Percentiles rank a stretch among this genome's conserved stretches.
phyloP scores from a whole-genome alignment of 768 basidiomycete species.

The Collybia nuda region DNA sequence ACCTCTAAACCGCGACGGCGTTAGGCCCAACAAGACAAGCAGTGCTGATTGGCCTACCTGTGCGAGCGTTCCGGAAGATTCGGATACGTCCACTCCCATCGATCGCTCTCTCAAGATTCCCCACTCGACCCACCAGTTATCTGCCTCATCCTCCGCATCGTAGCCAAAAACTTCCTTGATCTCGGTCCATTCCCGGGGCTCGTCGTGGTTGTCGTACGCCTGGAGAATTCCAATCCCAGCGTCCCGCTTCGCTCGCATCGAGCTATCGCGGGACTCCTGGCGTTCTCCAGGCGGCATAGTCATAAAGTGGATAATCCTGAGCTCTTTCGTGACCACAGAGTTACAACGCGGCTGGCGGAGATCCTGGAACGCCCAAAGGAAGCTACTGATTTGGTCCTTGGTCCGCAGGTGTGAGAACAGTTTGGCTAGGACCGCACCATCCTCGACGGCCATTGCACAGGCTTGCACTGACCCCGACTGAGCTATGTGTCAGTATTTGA shows the following conservation, averaged over 20 bases:
- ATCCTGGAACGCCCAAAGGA: slow-evolving; percentile 57
- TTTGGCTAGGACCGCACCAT: slow-evolving; percentile 56
- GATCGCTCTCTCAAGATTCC: slow-evolving; percentile 43
- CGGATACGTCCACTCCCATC: slow-evolving; percentile 14
- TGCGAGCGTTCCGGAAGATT: slow-evolving; percentile 4
- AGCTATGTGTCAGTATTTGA: neutral
- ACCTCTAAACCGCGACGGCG: too few species aligned
- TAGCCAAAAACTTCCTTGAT: slow-evolving; percentile 50
- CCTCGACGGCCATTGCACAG: slow-evolving; percentile 52
- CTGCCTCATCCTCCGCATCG: slow-evolving; percentile 57
- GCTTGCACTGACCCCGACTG: slow-evolving; percentile 54
- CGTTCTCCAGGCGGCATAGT: slow-evolving; percentile 41
- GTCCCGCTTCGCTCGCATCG: slow-evolving; percentile 29
- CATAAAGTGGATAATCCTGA: slow-evolving; percentile 40
- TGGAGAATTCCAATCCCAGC: slow-evolving; percentile 18
- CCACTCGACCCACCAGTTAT: slow-evolving; percentile 62
- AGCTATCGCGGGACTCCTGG: slow-evolving; percentile 40
- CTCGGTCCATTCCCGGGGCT: slow-evolving; percentile 40
- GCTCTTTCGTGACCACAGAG: slow-evolving; percentile 40
- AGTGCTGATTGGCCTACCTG: slow-evolving; percentile 3
- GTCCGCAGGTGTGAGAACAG: slow-evolving; percentile 54
- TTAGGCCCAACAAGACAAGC: too few species aligned
- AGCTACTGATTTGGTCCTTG: slow-evolving; percentile 46
- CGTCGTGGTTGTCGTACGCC: slow-evolving; percentile 6
- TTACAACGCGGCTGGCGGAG: slow-evolving; percentile 48